Percentiles rank a stretch among this genome's conserved stretches.
These are phyloP conservation scores for Salvia sclarea DNA, from an alignment of 305 asterid genomes.

Conservation along the genomic window DNA sequence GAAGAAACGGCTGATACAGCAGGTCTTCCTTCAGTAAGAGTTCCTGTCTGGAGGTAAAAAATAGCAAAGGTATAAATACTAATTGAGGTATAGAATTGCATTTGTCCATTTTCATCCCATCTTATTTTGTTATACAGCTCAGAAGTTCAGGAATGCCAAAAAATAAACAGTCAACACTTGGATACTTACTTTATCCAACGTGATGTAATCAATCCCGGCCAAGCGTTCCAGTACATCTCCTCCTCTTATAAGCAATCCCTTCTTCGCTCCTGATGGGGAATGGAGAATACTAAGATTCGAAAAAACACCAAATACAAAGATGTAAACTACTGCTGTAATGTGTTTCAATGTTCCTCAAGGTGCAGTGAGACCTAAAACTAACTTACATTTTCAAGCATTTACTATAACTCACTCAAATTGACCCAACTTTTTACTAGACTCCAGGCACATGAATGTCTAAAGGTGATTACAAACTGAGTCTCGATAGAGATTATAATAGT, in stretches of 20 bases:
- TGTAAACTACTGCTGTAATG: constrained; percentile 12
- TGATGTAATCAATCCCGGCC: constrained; percentile 73
- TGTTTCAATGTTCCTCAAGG: constrained; percentile 17
- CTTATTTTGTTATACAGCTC: constrained; percentile 9
- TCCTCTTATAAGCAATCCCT: constrained; percentile 94
- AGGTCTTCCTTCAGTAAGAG: constrained; percentile 97
- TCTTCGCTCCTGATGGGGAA: constrained; percentile 74
- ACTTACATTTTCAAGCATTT: too few species aligned
- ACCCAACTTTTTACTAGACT: too few species aligned
- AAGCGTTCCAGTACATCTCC: constrained; percentile 95
- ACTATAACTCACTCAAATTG: too few species aligned
- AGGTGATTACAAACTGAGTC: constrained; percentile 20
- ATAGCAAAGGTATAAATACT: constrained; percentile 17
- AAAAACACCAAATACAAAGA: constrained; percentile 17
- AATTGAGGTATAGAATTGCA: constrained; percentile 8
- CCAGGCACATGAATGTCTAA: too few species aligned
- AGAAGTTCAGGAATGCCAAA: constrained; percentile 18
- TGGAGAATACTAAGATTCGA: constrained; percentile 19
- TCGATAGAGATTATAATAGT: constrained; percentile 10
- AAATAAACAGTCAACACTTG: background rate
- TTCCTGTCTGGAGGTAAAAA: constrained; percentile 74
- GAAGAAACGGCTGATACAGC: constrained; percentile 78
- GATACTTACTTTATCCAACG: constrained; percentile 79
- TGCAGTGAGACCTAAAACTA: too few species aligned
- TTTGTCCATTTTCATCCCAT: background rate